These are phyloP conservation scores for Solanum medicagineum DNA, from an alignment of 257 asterid genomes.

Conservation along the genomic window DNA sequence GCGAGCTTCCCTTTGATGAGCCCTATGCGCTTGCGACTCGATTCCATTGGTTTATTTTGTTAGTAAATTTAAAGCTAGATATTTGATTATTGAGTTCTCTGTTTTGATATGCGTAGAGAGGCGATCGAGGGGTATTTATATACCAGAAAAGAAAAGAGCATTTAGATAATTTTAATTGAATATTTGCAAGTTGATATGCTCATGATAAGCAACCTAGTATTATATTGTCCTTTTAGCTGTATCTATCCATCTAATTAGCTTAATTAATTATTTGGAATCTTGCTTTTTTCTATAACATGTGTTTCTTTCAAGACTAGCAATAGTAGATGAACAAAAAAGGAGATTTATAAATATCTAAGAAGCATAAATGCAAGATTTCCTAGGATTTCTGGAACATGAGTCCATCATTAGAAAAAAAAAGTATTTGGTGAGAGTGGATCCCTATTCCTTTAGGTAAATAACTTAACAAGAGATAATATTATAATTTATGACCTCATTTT, in stretches of 20 bases:
- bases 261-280: not conserved
- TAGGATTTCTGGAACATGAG: not conserved
- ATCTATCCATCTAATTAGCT: not conserved
- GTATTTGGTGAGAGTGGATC: not conserved
- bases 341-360: not conserved
- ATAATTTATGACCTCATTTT: no score
- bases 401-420: no score
- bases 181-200: not conserved
- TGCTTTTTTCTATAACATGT: not conserved
- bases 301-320: not conserved
- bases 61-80: not conserved
- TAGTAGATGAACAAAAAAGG: not conserved
- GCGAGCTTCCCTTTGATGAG: slow-evolving; percentile 36
- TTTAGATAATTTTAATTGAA: not conserved
- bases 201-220: not conserved
- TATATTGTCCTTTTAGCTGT: not conserved
- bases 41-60: slow-evolving; percentile 18
- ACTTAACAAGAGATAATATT: no score
- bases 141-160: not conserved
- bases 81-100: not conserved
- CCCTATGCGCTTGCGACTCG: slow-evolving; percentile 23
- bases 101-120: not conserved
- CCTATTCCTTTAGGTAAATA: no score
- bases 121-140: not conserved
- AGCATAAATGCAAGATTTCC: not conserved